A percentile compares a stretch with the other conserved stretches of the same genome.
Conservation (phyloP, 257 asterid genomes). For the Verbascum thapsus region DNA sequence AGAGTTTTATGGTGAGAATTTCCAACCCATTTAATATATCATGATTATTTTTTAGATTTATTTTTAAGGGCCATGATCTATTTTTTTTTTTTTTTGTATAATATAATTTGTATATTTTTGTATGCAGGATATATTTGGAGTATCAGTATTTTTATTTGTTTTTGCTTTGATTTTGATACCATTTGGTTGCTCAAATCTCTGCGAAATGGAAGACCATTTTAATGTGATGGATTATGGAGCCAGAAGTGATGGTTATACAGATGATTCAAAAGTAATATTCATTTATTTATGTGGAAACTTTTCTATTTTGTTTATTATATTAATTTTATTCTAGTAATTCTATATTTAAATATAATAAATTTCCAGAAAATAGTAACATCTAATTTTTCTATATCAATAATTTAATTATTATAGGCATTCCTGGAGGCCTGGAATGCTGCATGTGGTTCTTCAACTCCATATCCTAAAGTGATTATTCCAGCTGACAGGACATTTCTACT, state of each 20-base stretch:
- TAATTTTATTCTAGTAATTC: no score
- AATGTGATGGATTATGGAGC: conserved; percentile 65
- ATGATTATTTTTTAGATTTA: not conserved
- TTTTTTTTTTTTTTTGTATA: not conserved
- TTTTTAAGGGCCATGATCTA: not conserved
- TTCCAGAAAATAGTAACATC: not conserved
- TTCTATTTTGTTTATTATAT: no score
- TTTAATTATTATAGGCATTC: conserved; percentile 56
- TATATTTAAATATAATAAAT: no score
- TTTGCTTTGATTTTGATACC: conserved; percentile 35
- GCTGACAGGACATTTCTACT: conserved; percentile 48
- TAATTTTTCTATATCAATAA: not conserved
- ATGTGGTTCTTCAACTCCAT: conserved; percentile 41
- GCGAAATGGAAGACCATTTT: conserved; percentile 30
- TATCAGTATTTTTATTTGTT: conserved; percentile 25
- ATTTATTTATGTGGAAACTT: no score
- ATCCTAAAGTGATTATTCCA: conserved; percentile 55
- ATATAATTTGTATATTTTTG: not conserved
- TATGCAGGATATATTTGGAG: conserved; percentile 37
- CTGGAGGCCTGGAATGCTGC: conserved; percentile 69
- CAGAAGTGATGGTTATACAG: conserved; percentile 38
- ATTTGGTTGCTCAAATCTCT: conserved; percentile 13
- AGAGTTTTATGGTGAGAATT: not conserved
- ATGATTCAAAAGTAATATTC: conserved; percentile 52
- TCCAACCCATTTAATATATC: not conserved